These are phyloP conservation scores for Saxispiralis lemnorum DNA, from an alignment of 495 filamentous ascomycete genomes.

Conservation along the genomic window DNA sequence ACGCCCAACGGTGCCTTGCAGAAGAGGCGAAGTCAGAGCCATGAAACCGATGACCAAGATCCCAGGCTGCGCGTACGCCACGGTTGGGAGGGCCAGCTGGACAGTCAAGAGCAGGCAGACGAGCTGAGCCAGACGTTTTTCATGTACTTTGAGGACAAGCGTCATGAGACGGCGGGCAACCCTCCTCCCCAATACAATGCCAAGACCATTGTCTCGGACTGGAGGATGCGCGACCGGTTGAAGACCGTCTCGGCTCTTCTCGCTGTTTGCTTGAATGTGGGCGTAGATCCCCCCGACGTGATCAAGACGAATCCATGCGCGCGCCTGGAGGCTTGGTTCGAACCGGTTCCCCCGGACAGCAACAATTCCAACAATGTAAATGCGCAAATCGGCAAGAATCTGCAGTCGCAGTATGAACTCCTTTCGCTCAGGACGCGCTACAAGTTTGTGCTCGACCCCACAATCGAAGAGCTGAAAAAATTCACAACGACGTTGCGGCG, in stretches of 20 bases:
- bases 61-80: slow-evolving; percentile 32
- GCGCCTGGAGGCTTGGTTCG: slow-evolving; percentile 91
- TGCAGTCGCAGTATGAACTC: slow-evolving; percentile 90
- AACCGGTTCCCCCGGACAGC: slow-evolving; percentile 53
- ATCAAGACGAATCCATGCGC: slow-evolving; percentile 85
- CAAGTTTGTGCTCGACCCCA: slow-evolving; percentile 90
- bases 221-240: slow-evolving; percentile 88
- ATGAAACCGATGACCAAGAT: slow-evolving; percentile 11
- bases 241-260: slow-evolving; percentile 94
- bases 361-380: slow-evolving; percentile 54
- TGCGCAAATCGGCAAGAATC: slow-evolving; percentile 84
- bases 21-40: slow-evolving; percentile 29
- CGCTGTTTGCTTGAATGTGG: slow-evolving; percentile 88
- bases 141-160: slow-evolving; percentile 97
- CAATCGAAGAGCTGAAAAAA: slow-evolving; percentile 88
- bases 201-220: slow-evolving; percentile 65
- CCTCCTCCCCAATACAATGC: slow-evolving; percentile 27
- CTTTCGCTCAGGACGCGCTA: slow-evolving; percentile 85
- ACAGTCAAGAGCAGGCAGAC: slow-evolving; percentile 39
- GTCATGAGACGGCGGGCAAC: slow-evolving; percentile 89
- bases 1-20: neutral
- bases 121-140: slow-evolving; percentile 58
- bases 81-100: slow-evolving; percentile 45
- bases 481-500: slow-evolving; percentile 77
- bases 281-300: slow-evolving; percentile 90